Percentiles rank a stretch among this genome's conserved stretches.
Conservation (phyloP, 2,329 filamentous ascomycete genomes). For the Fusarium sp. region DNA sequence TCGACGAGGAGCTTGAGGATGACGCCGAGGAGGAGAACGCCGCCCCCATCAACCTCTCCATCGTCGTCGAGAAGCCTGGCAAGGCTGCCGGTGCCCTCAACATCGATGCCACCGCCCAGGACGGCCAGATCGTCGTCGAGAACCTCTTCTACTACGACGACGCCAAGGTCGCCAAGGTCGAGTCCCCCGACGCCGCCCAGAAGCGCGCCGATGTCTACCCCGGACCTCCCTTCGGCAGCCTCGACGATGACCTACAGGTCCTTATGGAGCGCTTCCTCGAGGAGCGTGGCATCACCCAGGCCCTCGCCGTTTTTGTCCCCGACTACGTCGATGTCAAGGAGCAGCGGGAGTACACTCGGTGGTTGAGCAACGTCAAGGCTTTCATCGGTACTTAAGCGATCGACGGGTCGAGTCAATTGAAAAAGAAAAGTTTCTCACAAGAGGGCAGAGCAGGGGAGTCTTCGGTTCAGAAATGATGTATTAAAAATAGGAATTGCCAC, state of each 20-base stretch:
- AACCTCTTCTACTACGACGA: slow-evolving; percentile 91
- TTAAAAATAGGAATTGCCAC: slow-evolving; percentile 48
- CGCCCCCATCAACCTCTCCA: slow-evolving; percentile 85
- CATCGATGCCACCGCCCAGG: slow-evolving; percentile 87
- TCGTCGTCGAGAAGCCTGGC: slow-evolving; percentile 88
- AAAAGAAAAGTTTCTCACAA: slow-evolving; percentile 23
- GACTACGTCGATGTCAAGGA: slow-evolving; percentile 99
- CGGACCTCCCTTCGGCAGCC: slow-evolving; percentile 91
- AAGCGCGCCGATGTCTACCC: slow-evolving; percentile 83
- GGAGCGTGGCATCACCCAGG: slow-evolving; percentile 90
- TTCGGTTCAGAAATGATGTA: slow-evolving; percentile 34
- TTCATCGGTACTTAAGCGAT: slow-evolving; percentile 79
- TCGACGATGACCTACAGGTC: slow-evolving; percentile 95
- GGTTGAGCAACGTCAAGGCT: slow-evolving; percentile 88
- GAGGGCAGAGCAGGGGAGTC: slow-evolving; percentile 27
- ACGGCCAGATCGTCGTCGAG: slow-evolving; percentile 88
- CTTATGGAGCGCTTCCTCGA: slow-evolving; percentile 94
- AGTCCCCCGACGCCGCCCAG: slow-evolving; percentile 82
- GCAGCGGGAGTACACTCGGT: slow-evolving; percentile 94
- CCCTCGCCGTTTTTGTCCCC: slow-evolving; percentile 89
- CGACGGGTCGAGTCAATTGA: not conserved
- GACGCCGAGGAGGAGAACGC: slow-evolving; percentile 67
- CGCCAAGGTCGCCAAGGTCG: slow-evolving; percentile 80
- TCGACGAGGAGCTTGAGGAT: slow-evolving; percentile 60
- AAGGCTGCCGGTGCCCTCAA: slow-evolving; percentile 80